Conservation (phyloP, 1,284 basidiomycete species). For the Cutaneotrichosporon sp. region DNA sequence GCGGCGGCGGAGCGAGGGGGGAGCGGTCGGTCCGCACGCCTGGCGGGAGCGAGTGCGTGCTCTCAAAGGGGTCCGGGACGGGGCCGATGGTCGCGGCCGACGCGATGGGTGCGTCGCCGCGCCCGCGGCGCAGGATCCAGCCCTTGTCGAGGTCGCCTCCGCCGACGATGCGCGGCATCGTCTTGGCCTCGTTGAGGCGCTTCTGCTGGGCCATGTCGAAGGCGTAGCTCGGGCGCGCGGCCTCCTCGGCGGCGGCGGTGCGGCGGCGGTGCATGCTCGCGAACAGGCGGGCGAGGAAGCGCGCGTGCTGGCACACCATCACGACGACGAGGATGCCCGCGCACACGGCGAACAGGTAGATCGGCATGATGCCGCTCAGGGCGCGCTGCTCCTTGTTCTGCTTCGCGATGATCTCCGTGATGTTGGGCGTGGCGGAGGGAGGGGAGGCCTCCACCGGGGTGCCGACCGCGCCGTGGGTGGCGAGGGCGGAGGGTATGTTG, state of each 20-base stretch:
- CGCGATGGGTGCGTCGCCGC: background rate
- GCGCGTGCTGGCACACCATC: constrained; percentile 40
- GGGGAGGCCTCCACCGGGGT: background rate
- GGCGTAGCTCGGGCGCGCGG: constrained; percentile 14
- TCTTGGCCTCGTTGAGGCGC: background rate
- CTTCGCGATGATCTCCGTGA: constrained; percentile 4
- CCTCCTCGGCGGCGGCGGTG: constrained; percentile 7
- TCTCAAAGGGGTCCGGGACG: background rate
- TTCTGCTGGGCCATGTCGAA: constrained; percentile 15
- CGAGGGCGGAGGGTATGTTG: background rate
- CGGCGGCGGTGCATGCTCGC: constrained; percentile 32
- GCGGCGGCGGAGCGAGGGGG: constrained; percentile 36
- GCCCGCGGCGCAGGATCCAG: constrained; percentile 32
- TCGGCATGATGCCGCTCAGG: background rate
- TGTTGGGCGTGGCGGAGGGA: constrained; percentile 1
- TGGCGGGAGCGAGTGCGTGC: background rate
- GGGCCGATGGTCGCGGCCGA: background rate
- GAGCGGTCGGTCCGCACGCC: constrained; percentile 8
- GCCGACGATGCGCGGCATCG: constrained; percentile 22
- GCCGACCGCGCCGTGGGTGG: background rate
- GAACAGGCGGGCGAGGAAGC: constrained; percentile 48
- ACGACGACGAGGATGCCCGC: constrained; percentile 34
- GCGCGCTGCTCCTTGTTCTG: background rate
- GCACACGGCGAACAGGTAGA: constrained; percentile 33
- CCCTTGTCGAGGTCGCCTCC: constrained; percentile 38